Evolutionary conservation across 306 rosid genomes (phyloP).

Genomic region (Cyamopsis tetragonoloba): DNA sequence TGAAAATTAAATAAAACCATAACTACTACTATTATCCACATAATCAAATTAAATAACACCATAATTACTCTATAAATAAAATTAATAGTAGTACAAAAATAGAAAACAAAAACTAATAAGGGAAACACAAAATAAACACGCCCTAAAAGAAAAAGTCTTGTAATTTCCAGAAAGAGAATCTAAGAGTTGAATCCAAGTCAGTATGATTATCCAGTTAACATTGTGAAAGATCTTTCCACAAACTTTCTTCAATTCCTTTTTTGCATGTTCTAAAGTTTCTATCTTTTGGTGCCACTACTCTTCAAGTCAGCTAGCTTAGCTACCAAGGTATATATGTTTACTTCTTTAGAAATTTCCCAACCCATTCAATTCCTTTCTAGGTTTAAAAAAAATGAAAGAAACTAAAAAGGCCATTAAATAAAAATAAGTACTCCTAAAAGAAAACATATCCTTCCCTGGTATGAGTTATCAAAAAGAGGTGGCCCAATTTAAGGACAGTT

Average conservation of each 20-base stretch:
- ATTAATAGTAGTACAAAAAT: too few relatives aligned
- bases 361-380: background rate
- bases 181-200: too few relatives aligned
- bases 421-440: constrained; percentile 3
- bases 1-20: constrained; percentile 25
- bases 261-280: background rate
- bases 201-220: too few relatives aligned
- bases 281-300: background rate
- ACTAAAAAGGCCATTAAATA: constrained; percentile 13
- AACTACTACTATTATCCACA: too few relatives aligned
- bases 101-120: too few relatives aligned
- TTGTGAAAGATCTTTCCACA: background rate
- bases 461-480: constrained; percentile 18
- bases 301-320: background rate
- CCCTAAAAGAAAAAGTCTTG: too few relatives aligned
- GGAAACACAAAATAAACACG: too few relatives aligned
- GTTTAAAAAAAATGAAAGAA: background rate
- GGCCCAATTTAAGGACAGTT: constrained; percentile 26
- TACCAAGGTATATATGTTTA: background rate
- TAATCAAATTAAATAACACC: too few relatives aligned
- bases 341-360: background rate
- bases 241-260: background rate
- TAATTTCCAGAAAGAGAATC: too few relatives aligned
- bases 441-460: background rate
- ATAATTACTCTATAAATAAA: too few relatives aligned